Percentiles rank a stretch among this genome's conserved stretches.
These are phyloP conservation scores for Pleurotus eryngii DNA, from an alignment of 768 basidiomycete genomes.

Conservation along the genomic window DNA sequence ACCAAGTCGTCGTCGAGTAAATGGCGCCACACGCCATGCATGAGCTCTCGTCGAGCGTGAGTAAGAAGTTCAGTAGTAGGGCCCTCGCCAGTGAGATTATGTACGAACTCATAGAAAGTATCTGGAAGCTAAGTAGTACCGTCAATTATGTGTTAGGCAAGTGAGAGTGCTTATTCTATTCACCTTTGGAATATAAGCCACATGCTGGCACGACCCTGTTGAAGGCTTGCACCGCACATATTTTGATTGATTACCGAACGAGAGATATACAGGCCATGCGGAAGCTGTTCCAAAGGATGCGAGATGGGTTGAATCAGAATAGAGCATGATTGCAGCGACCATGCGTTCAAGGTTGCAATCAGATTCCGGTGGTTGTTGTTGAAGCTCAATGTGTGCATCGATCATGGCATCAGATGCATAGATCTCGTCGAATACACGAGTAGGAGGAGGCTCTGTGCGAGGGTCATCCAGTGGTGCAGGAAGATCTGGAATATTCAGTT, in stretches of 20 bases:
- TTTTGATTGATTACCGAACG: constrained; percentile 32
- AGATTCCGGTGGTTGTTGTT: not conserved
- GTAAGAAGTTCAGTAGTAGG: constrained; percentile 2
- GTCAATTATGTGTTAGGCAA: no score
- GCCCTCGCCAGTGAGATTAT: not conserved
- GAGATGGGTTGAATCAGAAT: constrained; percentile 27
- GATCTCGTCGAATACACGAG: constrained; percentile 14
- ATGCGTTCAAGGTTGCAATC: constrained; percentile 12
- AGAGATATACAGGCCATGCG: constrained; percentile 33
- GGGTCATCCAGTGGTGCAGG: no score
- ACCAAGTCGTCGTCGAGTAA: constrained; percentile 21
- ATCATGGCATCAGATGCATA: constrained; percentile 16
- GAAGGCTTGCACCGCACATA: constrained; percentile 22
- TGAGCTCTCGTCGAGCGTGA: constrained; percentile 13
- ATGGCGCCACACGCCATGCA: constrained; percentile 23
- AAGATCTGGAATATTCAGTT: no score
- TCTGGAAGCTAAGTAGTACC: constrained; percentile 6
- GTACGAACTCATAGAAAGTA: constrained; percentile 4
- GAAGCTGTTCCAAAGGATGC: constrained; percentile 23
- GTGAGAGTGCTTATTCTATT: not conserved
- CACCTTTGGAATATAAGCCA: constrained; percentile 28
- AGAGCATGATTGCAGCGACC: constrained; percentile 19
- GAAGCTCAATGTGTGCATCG: constrained; percentile 8
- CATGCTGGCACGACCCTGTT: constrained; percentile 18
- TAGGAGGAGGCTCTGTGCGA: no score